A percentile compares a stretch with the other conserved stretches of the same genome.
phyloP scores from a whole-genome alignment of 139 green algal genomes.

The Micromonas pusilla region DNA sequence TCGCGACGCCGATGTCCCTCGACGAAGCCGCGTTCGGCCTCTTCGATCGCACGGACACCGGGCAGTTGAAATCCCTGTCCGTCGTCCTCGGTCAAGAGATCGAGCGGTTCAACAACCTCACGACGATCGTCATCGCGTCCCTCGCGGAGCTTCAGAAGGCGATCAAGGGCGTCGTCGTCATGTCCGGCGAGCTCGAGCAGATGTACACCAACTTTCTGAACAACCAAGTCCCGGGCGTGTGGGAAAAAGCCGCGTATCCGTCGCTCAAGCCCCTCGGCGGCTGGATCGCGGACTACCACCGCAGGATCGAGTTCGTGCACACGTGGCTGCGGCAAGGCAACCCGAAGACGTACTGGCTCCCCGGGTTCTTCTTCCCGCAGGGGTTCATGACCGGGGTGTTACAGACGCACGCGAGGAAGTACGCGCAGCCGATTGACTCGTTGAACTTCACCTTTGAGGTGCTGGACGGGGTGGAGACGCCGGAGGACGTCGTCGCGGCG shows the following conservation, averaged over 20 bases:
- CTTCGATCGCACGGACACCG: slow-evolving; percentile 50
- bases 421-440: slow-evolving; percentile 69
- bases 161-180: slow-evolving; percentile 73
- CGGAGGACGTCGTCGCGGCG: slow-evolving; percentile 26
- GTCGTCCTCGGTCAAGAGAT: slow-evolving; percentile 75
- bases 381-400: slow-evolving; percentile 82
- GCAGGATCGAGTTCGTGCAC: slow-evolving; percentile 67
- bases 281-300: slow-evolving; percentile 71
- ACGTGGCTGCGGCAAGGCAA: slow-evolving; percentile 58
- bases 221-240: slow-evolving; percentile 69
- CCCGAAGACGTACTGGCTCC: slow-evolving; percentile 72
- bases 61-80: slow-evolving; percentile 60
- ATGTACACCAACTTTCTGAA: slow-evolving; percentile 64
- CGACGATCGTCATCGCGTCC: slow-evolving; percentile 40
- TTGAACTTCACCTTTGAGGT: slow-evolving; percentile 67
- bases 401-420: slow-evolving; percentile 76
- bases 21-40: slow-evolving; percentile 39
- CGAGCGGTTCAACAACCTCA: slow-evolving; percentile 51
- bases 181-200: slow-evolving; percentile 70
- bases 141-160: slow-evolving; percentile 66
- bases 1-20: slow-evolving; percentile 18
- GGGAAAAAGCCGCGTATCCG: slow-evolving; percentile 63
- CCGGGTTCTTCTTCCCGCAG: slow-evolving; percentile 79
- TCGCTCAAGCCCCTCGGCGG: slow-evolving; percentile 66
- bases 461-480: slow-evolving; percentile 15